Base-by-base conservation (phyloP, 2,329 filamentous ascomycete species). In the Zasmidium citrigriseum region DNA sequence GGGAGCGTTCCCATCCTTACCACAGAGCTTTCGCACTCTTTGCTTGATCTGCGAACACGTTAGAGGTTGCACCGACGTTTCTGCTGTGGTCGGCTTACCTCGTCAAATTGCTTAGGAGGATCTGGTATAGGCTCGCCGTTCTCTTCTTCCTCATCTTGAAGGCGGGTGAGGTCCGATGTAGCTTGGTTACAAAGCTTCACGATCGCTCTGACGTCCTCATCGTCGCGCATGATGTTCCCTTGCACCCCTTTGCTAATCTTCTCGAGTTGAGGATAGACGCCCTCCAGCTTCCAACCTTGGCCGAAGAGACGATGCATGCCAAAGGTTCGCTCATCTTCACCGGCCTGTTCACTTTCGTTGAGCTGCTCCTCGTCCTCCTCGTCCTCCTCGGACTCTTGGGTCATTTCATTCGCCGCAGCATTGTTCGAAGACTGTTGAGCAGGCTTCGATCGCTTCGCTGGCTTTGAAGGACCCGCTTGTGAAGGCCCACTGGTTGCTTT, bases 21-120 rank as follows among this genome's bases (percentile, higher is more conserved):
- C 46, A 49, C 62, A 64, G n/a, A 64, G 57, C 21, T 29, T 46
- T 5, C 34, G 53, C 20, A 62, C 45, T 14, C 52, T 51, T 18
- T 50, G 14, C 10, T 44, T 46, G 20, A 60, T 55, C n/a, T 52
- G 24, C 18, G 20, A 18, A 3, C 16, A 50, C n/a, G 29, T 38
- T 53, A 24, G 47, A 25, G 34, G 11, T 41, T 16, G 5, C 5
- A 16, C 18, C 34, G 5, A 41, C 5, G 16, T 11, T n/a, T 16
- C 16, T 41, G 34, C 14, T 41, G 7, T 11, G 18, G 2, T 24
- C n/a, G 2, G 16, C 20, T 23, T 38, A 53, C 48, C 25, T 51
- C 24, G 12, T 47, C 45, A 16, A 65, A 46, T 18, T 62, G 56
- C 7, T 41, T 22, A 3, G 59, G 51, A 5, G 57, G 48, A 34